Percentiles rank a stretch among this genome's conserved stretches.
Evolutionary conservation across 768 basidiomycete genomes (phyloP).

Genomic region (Lactarius hengduanensis): DNA sequence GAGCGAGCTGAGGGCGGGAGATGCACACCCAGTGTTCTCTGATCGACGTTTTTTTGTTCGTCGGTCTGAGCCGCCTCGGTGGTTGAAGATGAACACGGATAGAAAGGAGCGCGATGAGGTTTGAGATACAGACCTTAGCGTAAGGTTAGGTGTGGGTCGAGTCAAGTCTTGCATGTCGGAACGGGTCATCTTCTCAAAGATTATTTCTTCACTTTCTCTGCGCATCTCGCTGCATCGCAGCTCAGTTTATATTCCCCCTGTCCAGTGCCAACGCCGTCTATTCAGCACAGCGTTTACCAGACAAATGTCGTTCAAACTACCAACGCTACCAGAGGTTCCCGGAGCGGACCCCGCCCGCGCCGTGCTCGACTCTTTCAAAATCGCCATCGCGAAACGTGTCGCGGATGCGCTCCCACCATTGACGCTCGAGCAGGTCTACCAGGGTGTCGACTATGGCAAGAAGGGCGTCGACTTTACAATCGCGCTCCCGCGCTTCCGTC

Average conservation of each 20-base stretch:
- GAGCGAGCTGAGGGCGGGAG: neutral
- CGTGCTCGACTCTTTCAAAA: slow-evolving; percentile 74
- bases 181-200: slow-evolving; percentile 7
- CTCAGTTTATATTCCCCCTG: neutral
- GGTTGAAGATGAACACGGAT: neutral
- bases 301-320: slow-evolving; percentile 25
- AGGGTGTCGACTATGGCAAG: slow-evolving; percentile 86
- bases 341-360: slow-evolving; percentile 62
- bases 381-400: slow-evolving; percentile 72
- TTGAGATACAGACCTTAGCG: neutral
- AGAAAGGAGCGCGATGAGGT: neutral
- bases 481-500: slow-evolving; percentile 86
- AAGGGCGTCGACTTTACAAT: slow-evolving; percentile 94
- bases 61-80: neutral
- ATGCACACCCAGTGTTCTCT: neutral
- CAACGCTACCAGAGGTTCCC: slow-evolving; percentile 43
- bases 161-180: neutral
- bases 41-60: neutral
- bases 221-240: slow-evolving; percentile 22
- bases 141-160: slow-evolving; percentile 16
- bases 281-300: neutral
- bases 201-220: slow-evolving; percentile 13
- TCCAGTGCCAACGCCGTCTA: neutral
- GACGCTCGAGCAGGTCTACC: slow-evolving; percentile 73
- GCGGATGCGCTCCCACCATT: slow-evolving; percentile 63